These are phyloP conservation scores for Bolboschoenus planiculmis DNA, from an alignment of 176 grass and related monocot species.

Conservation along the genomic window DNA sequence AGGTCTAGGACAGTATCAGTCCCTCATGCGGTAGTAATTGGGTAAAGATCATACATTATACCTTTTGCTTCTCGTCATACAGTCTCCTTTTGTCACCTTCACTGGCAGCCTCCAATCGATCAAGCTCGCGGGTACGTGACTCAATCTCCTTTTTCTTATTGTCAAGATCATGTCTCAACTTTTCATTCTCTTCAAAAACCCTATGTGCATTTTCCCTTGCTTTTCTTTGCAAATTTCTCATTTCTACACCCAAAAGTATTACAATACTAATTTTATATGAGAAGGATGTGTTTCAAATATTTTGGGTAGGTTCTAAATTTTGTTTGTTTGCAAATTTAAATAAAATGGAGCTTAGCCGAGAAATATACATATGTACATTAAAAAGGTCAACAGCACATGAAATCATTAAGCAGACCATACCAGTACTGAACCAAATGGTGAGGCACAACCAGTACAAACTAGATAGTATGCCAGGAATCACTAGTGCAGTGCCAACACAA, in stretches of 20 bases:
- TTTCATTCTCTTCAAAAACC: conserved; percentile 21
- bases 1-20: not conserved
- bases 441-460: not conserved
- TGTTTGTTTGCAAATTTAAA: not conserved
- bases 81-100: conserved; percentile 17
- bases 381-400: not conserved
- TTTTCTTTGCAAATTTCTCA: conserved; percentile 24
- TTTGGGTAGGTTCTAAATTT: conserved; percentile 1
- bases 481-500: not conserved
- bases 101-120: conserved; percentile 19
- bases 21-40: not conserved
- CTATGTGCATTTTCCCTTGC: conserved; percentile 20
- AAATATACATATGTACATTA: not conserved
- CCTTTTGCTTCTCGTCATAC: conserved; percentile 18
- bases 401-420: not conserved
- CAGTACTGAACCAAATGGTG: not conserved
- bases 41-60: not conserved
- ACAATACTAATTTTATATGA: conserved; percentile 10
- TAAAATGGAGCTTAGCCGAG: not conserved
- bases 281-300: not conserved
- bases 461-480: not conserved
- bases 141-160: conserved; percentile 19
- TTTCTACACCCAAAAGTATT: not conserved
- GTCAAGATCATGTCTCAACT: conserved; percentile 15
- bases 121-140: conserved; percentile 1